Evolutionary conservation across 495 filamentous ascomycete species (phyloP).

Genomic region (Penicillium ucsense): DNA sequence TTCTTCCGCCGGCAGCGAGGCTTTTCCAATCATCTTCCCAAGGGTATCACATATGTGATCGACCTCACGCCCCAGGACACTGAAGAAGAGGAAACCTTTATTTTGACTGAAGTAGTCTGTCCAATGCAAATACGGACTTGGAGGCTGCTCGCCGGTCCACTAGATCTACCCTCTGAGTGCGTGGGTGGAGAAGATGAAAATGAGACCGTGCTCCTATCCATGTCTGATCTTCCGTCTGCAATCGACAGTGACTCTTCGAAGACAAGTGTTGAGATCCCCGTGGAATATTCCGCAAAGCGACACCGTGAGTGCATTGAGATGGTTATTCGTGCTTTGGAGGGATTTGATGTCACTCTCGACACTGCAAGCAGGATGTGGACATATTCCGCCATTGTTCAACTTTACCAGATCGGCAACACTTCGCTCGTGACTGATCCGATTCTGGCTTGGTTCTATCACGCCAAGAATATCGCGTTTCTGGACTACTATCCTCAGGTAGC

Average conservation of each 20-base stretch:
- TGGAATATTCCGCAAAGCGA: conserved; percentile 51
- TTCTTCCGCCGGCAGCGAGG: conserved; percentile 22
- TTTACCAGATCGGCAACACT: conserved; percentile 39
- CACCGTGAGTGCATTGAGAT: conserved; percentile 53
- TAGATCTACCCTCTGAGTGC: conserved; percentile 31
- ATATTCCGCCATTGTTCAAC: conserved; percentile 47
- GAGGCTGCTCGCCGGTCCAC: conserved; percentile 30
- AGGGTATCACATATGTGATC: conserved; percentile 44
- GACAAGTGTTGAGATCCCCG: too few relatives aligned
- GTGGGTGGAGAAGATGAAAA: conserved; percentile 29
- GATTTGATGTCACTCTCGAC: conserved; percentile 42
- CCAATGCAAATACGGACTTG: conserved; percentile 40
- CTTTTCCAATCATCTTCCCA: conserved; percentile 21
- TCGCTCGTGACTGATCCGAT: conserved; percentile 27
- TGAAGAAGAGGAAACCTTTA: conserved; percentile 49
- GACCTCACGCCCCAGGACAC: conserved; percentile 52
- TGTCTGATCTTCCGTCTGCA: too few relatives aligned
- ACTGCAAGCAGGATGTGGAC: conserved; percentile 59
- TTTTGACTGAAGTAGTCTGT: conserved; percentile 49
- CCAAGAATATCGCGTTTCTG: conserved; percentile 33
- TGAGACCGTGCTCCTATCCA: too few relatives aligned
- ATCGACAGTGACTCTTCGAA: too few relatives aligned
- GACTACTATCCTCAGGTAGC: conserved; percentile 38
- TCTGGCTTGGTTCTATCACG: conserved; percentile 37
- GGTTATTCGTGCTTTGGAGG: conserved; percentile 44